Evolutionary conservation across 1,139 yeast species (phyloP).

Genomic region (Saccharomyces hybrid): DNA sequence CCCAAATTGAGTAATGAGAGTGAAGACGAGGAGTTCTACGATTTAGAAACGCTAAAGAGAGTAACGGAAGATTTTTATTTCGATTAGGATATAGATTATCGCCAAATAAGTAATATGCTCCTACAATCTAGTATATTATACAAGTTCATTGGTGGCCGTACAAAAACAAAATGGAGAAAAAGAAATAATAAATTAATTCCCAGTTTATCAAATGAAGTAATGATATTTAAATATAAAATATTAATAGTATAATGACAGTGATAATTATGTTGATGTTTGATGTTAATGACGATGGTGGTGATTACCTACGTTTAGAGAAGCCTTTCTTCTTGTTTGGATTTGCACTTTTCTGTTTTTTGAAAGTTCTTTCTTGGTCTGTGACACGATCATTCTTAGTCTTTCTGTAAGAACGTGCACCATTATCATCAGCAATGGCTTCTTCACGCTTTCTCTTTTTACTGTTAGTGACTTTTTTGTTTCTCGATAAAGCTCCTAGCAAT

Average conservation of each 20-base stretch:
- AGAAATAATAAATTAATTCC: not conserved
- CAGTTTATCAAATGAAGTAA: not conserved
- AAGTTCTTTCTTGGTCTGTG: constrained; percentile 39
- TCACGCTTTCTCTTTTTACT: constrained; percentile 53
- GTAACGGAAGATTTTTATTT: constrained; percentile 41
- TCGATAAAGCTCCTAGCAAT: constrained; percentile 27
- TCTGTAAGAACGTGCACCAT: constrained; percentile 46
- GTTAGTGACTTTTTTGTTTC: constrained; percentile 43
- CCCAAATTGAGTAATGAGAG: constrained; percentile 19
- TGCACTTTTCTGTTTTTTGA: constrained; percentile 32
- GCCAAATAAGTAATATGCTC: too few relatives aligned
- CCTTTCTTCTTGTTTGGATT: constrained; percentile 23
- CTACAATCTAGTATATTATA: too few relatives aligned
- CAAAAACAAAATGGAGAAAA: not conserved
- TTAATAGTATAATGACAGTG: not conserved
- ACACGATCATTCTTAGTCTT: constrained; percentile 63
- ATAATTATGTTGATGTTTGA: not conserved
- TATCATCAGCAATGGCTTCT: constrained; percentile 39
- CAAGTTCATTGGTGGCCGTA: not conserved
- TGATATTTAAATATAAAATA: not conserved
- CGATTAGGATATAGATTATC: constrained; percentile 11
- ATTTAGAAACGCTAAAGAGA: constrained; percentile 37
- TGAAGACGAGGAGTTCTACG: constrained; percentile 38
- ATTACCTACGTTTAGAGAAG: constrained; percentile 11
- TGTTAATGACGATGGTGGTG: not conserved